Evolutionary conservation across 2,329 filamentous ascomycete genomes (phyloP).

Genomic region (Pochonia chlamydosporia): DNA sequence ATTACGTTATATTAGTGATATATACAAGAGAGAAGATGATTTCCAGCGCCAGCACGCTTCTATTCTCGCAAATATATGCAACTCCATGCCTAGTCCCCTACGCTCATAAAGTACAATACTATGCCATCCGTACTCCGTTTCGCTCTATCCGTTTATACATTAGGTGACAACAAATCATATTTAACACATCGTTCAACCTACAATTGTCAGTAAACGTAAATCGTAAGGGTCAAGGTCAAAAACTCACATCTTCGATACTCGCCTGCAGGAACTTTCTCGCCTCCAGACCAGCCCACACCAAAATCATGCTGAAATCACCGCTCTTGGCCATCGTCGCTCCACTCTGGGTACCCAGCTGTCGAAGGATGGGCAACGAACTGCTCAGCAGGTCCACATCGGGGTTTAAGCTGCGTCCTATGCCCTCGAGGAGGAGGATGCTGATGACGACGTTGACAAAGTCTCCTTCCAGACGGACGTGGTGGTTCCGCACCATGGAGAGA

Average conservation of each 20-base stretch:
- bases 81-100: too few species aligned
- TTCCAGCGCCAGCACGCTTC: background rate
- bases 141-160: constrained; percentile 53
- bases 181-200: constrained; percentile 85
- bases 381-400: constrained; percentile 80
- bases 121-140: too few species aligned
- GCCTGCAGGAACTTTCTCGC: constrained; percentile 84
- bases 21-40: constrained; percentile 7
- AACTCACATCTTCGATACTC: constrained; percentile 76
- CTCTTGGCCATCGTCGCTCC: constrained; percentile 63
- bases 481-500: constrained; percentile 80
- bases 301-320: constrained; percentile 78
- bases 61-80: constrained; percentile 7
- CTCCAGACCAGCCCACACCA: constrained; percentile 88
- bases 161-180: constrained; percentile 82
- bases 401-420: constrained; percentile 83
- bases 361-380: constrained; percentile 82
- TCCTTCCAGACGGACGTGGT: constrained; percentile 91
- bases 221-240: background rate
- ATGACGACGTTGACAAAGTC: constrained; percentile 99
- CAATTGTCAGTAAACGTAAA: background rate
- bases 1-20: background rate
- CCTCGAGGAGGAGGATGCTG: constrained; percentile 87
- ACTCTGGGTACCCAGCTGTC: constrained; percentile 77
- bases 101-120: too few species aligned